phyloP scores from a whole-genome alignment of 495 filamentous ascomycete genomes.

The Neurospora cerealis region DNA sequence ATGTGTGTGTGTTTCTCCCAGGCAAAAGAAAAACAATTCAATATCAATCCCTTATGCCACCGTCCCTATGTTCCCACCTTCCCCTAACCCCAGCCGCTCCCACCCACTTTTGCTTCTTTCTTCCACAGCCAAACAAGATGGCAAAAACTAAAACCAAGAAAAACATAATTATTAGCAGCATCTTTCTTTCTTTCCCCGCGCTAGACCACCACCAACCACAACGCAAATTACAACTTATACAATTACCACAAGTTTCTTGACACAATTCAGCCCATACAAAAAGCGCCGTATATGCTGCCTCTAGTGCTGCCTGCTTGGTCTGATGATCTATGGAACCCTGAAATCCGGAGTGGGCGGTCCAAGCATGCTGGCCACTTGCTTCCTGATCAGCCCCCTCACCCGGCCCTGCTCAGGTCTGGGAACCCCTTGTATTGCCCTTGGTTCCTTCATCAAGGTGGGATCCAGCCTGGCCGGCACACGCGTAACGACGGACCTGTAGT shows the following conservation, averaged over 20 bases:
- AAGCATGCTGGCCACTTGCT: constrained; percentile 65
- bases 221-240: neutral
- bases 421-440: constrained; percentile 63
- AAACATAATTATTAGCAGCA: neutral
- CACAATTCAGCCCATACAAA: neutral
- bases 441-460: constrained; percentile 77
- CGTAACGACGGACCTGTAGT: constrained; percentile 45
- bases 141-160: neutral
- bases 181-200: neutral
- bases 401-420: constrained; percentile 53
- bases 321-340: neutral
- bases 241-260: neutral
- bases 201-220: neutral
- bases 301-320: neutral
- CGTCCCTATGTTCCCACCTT: neutral
- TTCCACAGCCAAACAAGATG: neutral
- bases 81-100: neutral
- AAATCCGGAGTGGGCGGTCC: constrained; percentile 20
- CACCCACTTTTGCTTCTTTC: neutral
- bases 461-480: constrained; percentile 74
- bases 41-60: neutral
- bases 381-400: constrained; percentile 49
- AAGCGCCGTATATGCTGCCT: neutral
- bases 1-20: neutral
- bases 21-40: neutral